These are phyloP conservation scores for Pseudotsuga menziesii DNA, from an alignment of 75 land plant species.

Conservation along the genomic window DNA sequence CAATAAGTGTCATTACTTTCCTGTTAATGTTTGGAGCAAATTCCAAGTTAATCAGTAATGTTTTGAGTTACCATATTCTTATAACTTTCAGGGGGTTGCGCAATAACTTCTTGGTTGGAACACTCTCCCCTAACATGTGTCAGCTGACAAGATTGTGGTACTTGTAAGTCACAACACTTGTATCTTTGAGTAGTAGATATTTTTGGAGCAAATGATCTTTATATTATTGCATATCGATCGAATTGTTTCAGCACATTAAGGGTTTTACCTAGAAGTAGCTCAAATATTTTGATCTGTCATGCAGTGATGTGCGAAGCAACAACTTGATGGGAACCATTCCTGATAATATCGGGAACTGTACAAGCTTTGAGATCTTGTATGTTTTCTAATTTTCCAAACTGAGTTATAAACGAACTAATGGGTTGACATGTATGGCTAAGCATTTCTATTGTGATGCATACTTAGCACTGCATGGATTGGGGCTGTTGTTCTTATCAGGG, in stretches of 20 bases:
- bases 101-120: slow-evolving; percentile 71
- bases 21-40: no score
- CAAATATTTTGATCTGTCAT: neutral
- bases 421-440: neutral
- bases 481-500: slow-evolving; percentile 34
- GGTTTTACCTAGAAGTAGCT: neutral
- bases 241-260: neutral
- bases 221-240: neutral
- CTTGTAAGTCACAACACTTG: slow-evolving; percentile 57
- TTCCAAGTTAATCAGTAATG: neutral
- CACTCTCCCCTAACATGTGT: slow-evolving; percentile 82
- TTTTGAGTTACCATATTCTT: neutral
- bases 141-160: slow-evolving; percentile 83
- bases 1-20: no score
- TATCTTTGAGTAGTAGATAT: neutral
- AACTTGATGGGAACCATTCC: slow-evolving; percentile 90
- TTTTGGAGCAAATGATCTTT: neutral
- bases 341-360: slow-evolving; percentile 80
- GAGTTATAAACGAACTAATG: neutral
- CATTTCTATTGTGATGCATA: neutral
- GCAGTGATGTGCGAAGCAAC: slow-evolving; percentile 90
- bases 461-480: neutral
- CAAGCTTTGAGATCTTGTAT: slow-evolving; percentile 78
- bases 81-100: slow-evolving; percentile 47
- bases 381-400: slow-evolving; percentile 9